A percentile compares a stretch with the other conserved stretches of the same genome.
Conservation (phyloP, 1,284 basidiomycete species). For the Moesziomyces sp. region DNA sequence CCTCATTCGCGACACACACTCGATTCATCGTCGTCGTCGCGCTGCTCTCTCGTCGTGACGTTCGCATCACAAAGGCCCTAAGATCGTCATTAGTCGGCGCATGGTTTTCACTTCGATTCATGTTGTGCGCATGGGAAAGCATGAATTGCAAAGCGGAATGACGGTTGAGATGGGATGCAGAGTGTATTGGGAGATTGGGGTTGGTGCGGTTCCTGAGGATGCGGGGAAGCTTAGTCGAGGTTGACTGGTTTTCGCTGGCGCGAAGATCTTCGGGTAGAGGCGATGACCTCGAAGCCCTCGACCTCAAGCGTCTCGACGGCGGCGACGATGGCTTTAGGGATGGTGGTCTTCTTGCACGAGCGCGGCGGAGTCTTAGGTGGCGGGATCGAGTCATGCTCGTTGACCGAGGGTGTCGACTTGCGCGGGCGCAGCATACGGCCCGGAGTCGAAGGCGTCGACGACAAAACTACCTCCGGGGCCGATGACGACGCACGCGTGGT, state of each 20-base stretch:
- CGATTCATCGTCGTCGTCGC: no score
- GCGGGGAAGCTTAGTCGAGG: conserved; percentile 15
- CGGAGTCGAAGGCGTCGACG: conserved; percentile 9
- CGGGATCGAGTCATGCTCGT: conserved; percentile 1
- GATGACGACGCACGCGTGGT: neutral
- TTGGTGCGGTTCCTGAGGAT: no score
- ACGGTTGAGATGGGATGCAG: no score
- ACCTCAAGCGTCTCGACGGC: conserved; percentile 15
- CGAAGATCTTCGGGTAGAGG: conserved; percentile 19
- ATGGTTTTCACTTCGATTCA: no score
- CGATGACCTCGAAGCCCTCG: conserved; percentile 28
- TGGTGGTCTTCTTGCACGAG: conserved; percentile 6
- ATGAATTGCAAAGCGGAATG: no score
- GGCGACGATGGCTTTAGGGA: neutral
- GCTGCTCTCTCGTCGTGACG: no score
- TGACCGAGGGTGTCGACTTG: conserved; percentile 4
- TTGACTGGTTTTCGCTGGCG: conserved; percentile 34
- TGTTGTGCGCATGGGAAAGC: no score
- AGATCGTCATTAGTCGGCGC: no score
- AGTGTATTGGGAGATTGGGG: no score
- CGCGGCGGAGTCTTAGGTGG: conserved; percentile 19
- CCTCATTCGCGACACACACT: no score
- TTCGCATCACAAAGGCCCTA: no score
- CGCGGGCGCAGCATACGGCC: conserved; percentile 21
- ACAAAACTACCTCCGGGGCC: neutral